Evolutionary conservation across 495 filamentous ascomycete genomes (phyloP), one percentile per base, ranked within the genome.

Genomic region (Trichoderma asperelloides): DNA sequence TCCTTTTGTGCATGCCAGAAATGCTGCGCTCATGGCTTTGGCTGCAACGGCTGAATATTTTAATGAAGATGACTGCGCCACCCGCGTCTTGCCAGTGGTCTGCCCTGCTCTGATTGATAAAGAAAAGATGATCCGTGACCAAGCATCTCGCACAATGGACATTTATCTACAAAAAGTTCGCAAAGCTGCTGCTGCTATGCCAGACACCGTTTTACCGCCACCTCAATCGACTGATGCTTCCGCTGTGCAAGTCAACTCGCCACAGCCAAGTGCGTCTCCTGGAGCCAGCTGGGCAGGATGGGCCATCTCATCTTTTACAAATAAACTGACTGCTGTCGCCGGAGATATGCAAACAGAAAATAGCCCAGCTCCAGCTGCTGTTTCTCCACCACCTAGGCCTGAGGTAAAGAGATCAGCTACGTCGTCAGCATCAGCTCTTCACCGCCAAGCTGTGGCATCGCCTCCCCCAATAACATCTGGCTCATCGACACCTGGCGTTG

Each of bases 271-370:
- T 43, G 78, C 78, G 13, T 86, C 81, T 65, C 86, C 89, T 66
- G 86, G 87, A 16, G 85, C 87, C 3, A 78, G 80, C 28, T 97
- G 94, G 96, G 87, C 94, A 6, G 95, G 96, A 51, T 98, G 95
- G 95, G 95, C 95, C 0, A 96, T 98, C 60, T 97, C 95, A 2
- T 96, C 91, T n/a, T 97, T 98, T 76, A 97, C 95, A 5, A 97
- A 97, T 76, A 97, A 96, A 72, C 74, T 98, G 33, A 86, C 90
- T 15, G 76, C 91, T 3, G 91, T 92, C 2, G 88, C 87, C 33
- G 95, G 95, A 21, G 89, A 96, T 60, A 97, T 98, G 62, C 83
- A 92, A 69, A 70, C 74, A 15, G 47, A 66, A n/a, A 74, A 71
- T 25, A 65, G 69, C 4, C 18, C 66, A 57, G 69, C 72, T 1